Conservation (phyloP, 1,284 basidiomycete species). For the Meira nashicola region DNA sequence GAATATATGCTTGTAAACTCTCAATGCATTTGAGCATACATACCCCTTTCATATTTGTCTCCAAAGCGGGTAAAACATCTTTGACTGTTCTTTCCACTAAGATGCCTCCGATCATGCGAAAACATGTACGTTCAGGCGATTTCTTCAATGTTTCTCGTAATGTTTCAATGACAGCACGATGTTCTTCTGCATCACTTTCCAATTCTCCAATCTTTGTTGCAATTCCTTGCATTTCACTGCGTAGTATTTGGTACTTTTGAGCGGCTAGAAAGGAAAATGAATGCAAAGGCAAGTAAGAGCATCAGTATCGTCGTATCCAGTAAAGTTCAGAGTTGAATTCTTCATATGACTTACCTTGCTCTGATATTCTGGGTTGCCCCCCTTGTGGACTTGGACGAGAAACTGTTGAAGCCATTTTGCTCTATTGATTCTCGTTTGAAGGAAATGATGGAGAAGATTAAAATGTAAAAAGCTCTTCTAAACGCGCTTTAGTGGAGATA, state of each 20-base stretch:
- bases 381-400: too few species aligned
- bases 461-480: too few species aligned
- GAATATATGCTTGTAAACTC: not conserved
- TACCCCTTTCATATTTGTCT: constrained; percentile 47
- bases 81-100: constrained; percentile 92
- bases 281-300: too few species aligned
- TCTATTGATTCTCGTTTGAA: too few species aligned
- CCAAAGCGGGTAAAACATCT: constrained; percentile 77
- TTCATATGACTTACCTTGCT: too few species aligned
- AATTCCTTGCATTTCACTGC: constrained; percentile 46
- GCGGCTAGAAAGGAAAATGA: constrained; percentile 13
- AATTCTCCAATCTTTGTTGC: constrained; percentile 50
- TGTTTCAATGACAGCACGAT: constrained; percentile 73
- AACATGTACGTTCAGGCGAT: constrained; percentile 88
- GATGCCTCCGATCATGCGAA: constrained; percentile 90
- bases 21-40: constrained; percentile 15
- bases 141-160: constrained; percentile 60
- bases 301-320: too few species aligned
- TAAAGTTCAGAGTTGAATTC: too few species aligned
- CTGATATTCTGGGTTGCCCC: too few species aligned
- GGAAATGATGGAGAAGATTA: too few species aligned
- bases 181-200: constrained; percentile 50
- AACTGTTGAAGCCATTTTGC: too few species aligned
- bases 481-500: too few species aligned
- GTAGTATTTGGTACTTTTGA: constrained; percentile 32